Conservation (phyloP, 257 asterid species). For the Anisodus tanguticus region DNA sequence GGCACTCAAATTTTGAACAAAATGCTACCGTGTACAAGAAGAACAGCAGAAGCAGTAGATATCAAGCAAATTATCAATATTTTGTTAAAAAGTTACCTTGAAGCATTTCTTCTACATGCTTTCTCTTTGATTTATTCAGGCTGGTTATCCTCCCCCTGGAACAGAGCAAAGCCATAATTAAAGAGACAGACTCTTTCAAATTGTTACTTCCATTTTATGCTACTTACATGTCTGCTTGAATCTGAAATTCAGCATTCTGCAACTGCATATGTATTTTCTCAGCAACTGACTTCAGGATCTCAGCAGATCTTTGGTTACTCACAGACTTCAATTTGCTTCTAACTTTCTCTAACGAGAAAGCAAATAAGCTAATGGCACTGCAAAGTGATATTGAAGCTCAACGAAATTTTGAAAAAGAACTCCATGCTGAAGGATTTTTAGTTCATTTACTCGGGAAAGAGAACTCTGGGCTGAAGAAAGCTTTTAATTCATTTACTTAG, state of each 20-base stretch:
- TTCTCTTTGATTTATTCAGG: conserved; percentile 60
- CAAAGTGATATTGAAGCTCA: conserved; percentile 32
- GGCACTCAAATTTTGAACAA: conserved; percentile 17
- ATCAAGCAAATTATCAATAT: conserved; percentile 26
- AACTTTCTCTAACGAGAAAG: conserved; percentile 67
- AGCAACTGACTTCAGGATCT: conserved; percentile 69
- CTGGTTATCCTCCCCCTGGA: conserved; percentile 72
- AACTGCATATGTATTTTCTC: conserved; percentile 64
- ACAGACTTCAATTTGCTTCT: conserved; percentile 70
- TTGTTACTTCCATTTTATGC: conserved; percentile 30
- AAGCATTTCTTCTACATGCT: conserved; percentile 63
- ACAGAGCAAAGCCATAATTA: conserved; percentile 40
- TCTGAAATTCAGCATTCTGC: conserved; percentile 73
- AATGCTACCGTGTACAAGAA: background rate
- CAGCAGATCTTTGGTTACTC: conserved; percentile 65
- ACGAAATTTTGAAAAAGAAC: conserved; percentile 1
- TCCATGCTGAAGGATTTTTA: conserved; percentile 18
- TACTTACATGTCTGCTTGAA: conserved; percentile 73
- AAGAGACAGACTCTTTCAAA: conserved; percentile 33
- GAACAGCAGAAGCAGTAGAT: background rate
- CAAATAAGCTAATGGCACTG: conserved; percentile 74
- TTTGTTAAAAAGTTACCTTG: conserved; percentile 58
- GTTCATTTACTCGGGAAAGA: conserved; percentile 29
- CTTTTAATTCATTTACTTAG: conserved; percentile 13
- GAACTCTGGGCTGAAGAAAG: background rate